Percentiles rank a stretch among this genome's conserved stretches.
Conservation (phyloP, 2,329 filamentous ascomycete genomes). For the Pestalotiopsis sp. region DNA sequence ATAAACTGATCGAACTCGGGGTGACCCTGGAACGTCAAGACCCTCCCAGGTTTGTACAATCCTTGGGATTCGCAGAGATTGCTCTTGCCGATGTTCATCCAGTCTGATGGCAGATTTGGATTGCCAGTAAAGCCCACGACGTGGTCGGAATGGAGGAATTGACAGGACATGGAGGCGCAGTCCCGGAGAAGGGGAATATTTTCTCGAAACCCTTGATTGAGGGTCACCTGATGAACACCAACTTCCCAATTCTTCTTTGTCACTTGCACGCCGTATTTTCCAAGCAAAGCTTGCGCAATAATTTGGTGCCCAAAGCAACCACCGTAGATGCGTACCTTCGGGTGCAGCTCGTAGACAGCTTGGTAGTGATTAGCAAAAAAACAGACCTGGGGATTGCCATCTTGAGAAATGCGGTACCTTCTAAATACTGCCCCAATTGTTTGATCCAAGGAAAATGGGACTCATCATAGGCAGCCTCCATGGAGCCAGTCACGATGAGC, state of each 20-base stretch:
- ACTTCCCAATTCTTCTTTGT: slow-evolving; percentile 12
- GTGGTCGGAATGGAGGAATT: slow-evolving; percentile 14
- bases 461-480: neutral
- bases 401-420: neutral
- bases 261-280: neutral
- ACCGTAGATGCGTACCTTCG: slow-evolving; percentile 11
- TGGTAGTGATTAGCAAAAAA: neutral
- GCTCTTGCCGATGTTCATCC: slow-evolving; percentile 8
- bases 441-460: neutral
- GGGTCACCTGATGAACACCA: slow-evolving; percentile 11
- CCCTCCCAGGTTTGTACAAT: slow-evolving; percentile 13
- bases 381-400: neutral
- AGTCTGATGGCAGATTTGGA: neutral
- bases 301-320: slow-evolving; percentile 17
- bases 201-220: neutral
- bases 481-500: neutral
- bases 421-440: neutral
- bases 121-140: neutral
- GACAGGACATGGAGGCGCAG: neutral
- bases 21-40: slow-evolving; percentile 17
- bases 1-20: slow-evolving; percentile 13
- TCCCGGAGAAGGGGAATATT: neutral
- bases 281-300: slow-evolving; percentile 11
- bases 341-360: slow-evolving; percentile 9
- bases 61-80: slow-evolving; percentile 12